Evolutionary conservation across 2,329 filamentous ascomycete genomes (phyloP).

Genomic region (Pyricularia pennisetigena): DNA sequence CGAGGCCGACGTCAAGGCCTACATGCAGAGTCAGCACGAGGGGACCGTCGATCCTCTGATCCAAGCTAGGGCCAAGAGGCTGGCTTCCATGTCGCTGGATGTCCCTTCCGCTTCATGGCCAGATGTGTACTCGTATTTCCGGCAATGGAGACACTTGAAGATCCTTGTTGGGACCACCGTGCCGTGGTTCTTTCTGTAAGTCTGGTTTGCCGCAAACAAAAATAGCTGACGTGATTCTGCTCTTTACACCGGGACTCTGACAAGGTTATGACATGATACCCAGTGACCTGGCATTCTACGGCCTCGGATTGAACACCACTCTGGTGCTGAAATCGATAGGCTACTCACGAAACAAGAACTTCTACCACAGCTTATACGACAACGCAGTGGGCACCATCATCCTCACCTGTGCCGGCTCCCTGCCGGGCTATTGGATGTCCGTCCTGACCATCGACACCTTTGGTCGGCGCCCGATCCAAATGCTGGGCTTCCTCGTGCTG

Average conservation of each 20-base stretch:
- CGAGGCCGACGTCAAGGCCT: constrained; percentile 23
- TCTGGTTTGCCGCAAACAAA: not conserved
- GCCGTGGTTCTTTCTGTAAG: constrained; percentile 69
- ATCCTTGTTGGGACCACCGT: constrained; percentile 55
- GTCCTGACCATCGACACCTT: constrained; percentile 60
- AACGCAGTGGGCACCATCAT: constrained; percentile 72
- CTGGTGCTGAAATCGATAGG: constrained; percentile 63
- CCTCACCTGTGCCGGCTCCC: constrained; percentile 66
- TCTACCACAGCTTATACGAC: constrained; percentile 63
- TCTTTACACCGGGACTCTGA: not conserved
- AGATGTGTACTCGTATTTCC: constrained; percentile 65
- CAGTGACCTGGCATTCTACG: constrained; percentile 46
- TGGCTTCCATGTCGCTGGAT: not conserved
- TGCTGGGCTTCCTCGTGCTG: constrained; percentile 51
- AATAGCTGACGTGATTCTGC: not conserved
- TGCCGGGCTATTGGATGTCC: constrained; percentile 78
- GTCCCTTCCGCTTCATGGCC: constrained; percentile 45
- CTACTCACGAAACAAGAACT: constrained; percentile 42
- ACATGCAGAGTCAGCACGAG: not conserved
- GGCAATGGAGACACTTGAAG: constrained; percentile 60
- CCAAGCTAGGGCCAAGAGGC: not conserved
- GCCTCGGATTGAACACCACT: constrained; percentile 66
- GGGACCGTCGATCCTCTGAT: not conserved
- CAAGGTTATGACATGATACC: not conserved
- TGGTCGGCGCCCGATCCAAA: constrained; percentile 69